Conservation (phyloP, 2,329 filamentous ascomycete genomes). For the Tolypocladium inflatum region DNA sequence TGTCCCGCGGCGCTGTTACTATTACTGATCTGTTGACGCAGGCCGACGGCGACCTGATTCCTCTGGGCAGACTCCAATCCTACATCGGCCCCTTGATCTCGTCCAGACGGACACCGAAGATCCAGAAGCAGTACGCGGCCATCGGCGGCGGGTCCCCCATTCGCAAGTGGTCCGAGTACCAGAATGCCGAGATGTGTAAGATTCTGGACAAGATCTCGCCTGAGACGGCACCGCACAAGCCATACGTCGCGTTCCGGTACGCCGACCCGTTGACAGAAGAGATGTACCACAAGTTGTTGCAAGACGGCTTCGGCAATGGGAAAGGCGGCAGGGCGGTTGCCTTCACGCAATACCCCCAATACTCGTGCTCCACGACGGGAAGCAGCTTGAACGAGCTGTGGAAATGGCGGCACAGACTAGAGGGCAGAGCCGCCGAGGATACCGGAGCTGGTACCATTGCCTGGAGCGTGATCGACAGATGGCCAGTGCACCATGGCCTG, state of each 20-base stretch:
- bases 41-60: constrained; percentile 91
- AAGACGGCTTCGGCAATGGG: constrained; percentile 83
- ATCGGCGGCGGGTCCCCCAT: constrained; percentile 98
- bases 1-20: neutral
- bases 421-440: constrained; percentile 57
- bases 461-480: constrained; percentile 97
- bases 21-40: constrained; percentile 22
- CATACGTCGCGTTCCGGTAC: constrained; percentile 95
- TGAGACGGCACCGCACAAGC: constrained; percentile 91
- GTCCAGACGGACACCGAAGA: constrained; percentile 83
- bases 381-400: constrained; percentile 94
- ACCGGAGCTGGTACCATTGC: constrained; percentile 60
- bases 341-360: constrained; percentile 97
- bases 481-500: constrained; percentile 85
- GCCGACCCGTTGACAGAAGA: constrained; percentile 88
- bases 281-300: constrained; percentile 75
- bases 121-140: constrained; percentile 86
- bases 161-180: constrained; percentile 94
- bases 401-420: constrained; percentile 88
- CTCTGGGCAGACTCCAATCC: constrained; percentile 81
- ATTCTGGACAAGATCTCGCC: constrained; percentile 84
- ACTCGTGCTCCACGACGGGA: constrained; percentile 94
- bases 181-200: constrained; percentile 94
- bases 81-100: constrained; percentile 88
- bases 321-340: constrained; percentile 90